These are phyloP conservation scores for Penicillium palitans DNA, from an alignment of 2,329 filamentous ascomycete genomes.

Conservation along the genomic window DNA sequence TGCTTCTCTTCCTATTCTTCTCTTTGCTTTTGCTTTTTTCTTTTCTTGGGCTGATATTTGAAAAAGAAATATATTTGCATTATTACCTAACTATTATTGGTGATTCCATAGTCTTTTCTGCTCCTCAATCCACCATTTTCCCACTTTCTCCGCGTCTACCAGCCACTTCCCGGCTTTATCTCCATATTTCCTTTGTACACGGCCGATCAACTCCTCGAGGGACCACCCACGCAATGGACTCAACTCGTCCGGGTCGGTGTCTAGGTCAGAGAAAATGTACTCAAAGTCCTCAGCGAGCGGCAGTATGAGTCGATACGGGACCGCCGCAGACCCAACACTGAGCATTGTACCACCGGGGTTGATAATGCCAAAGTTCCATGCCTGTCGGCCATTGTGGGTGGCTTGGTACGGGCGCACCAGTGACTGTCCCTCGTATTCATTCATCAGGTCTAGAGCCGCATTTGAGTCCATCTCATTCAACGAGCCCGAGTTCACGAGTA, in stretches of 20 bases:
- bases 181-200: conserved; percentile 30
- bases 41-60: neutral
- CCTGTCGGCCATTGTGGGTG: conserved; percentile 35
- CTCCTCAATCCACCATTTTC: conserved; percentile 42
- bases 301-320: conserved; percentile 69
- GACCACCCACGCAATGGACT: conserved; percentile 34
- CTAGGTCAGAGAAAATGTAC: conserved; percentile 37
- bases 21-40: neutral
- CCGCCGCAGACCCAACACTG: conserved; percentile 70
- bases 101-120: conserved; percentile 29
- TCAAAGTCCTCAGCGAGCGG: conserved; percentile 71
- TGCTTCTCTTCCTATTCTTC: conserved; percentile 15
- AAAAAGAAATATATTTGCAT: neutral
- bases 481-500: conserved; percentile 44
- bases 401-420: conserved; percentile 44
- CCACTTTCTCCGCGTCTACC: conserved; percentile 36
- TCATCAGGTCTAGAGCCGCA: conserved; percentile 41
- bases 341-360: conserved; percentile 49
- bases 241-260: conserved; percentile 36
- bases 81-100: conserved; percentile 1
- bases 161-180: conserved; percentile 38
- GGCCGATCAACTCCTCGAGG: conserved; percentile 25
- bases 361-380: conserved; percentile 36
- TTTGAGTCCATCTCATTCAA: conserved; percentile 35
- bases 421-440: conserved; percentile 50